Evolutionary conservation across 2,329 filamentous ascomycete species (phyloP).

Genomic region (Stenocarpella maydis): DNA sequence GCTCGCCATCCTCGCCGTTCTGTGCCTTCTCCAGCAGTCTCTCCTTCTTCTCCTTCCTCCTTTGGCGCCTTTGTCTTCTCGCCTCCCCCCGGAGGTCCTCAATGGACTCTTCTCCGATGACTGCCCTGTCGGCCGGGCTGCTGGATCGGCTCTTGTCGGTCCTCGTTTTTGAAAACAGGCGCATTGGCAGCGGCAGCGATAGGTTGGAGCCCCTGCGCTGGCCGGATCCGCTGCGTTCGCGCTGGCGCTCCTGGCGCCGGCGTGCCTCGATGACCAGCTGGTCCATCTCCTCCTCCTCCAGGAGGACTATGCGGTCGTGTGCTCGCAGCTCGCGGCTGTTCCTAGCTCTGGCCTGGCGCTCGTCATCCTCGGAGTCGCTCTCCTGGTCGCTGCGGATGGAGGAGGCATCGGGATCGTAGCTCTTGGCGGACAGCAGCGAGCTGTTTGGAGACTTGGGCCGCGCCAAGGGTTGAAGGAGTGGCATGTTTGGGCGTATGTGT

Average conservation of each 20-base stretch:
- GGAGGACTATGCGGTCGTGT: conserved; percentile 74
- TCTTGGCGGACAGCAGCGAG: conserved; percentile 68
- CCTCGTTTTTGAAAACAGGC: conserved; percentile 50
- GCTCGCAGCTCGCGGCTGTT: conserved; percentile 75
- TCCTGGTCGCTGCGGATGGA: conserved; percentile 77
- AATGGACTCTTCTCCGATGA: conserved; percentile 48
- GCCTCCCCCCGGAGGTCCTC: conserved; percentile 61
- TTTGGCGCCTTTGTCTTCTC: conserved; percentile 56
- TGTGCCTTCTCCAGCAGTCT: conserved; percentile 61
- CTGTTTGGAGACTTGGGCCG: conserved; percentile 36
- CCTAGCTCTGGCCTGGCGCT: conserved; percentile 70
- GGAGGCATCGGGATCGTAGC: conserved; percentile 74
- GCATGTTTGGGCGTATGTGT: conserved; percentile 31
- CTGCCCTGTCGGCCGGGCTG: conserved; percentile 48
- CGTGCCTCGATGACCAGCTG: conserved; percentile 64
- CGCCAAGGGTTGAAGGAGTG: conserved; percentile 34
- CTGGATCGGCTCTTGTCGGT: conserved; percentile 48
- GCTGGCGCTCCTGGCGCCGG: conserved; percentile 54
- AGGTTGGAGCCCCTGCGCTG: conserved; percentile 49
- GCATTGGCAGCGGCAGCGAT: conserved; percentile 59
- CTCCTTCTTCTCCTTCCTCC: conserved; percentile 62
- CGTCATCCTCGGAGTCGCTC: conserved; percentile 79
- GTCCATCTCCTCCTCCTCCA: conserved; percentile 79
- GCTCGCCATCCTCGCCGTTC: conserved; percentile 73
- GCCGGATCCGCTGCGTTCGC: conserved; percentile 53